These are phyloP conservation scores for Fusarium miscanthi DNA, from an alignment of 2,329 filamentous ascomycete species.

Conservation along the genomic window DNA sequence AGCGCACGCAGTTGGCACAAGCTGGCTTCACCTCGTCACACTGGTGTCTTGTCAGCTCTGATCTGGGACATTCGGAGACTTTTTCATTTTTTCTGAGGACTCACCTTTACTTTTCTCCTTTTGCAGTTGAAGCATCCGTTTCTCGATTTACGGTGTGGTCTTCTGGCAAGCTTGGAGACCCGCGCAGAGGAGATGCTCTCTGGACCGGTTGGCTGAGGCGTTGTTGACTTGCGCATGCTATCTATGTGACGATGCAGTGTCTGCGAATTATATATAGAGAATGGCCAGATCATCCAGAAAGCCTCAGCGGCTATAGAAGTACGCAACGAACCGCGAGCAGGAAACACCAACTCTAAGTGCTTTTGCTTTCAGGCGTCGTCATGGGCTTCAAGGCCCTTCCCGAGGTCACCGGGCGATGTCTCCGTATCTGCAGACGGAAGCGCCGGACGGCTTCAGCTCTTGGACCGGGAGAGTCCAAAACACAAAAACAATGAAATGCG, in stretches of 20 bases:
- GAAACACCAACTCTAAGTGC: slow-evolving; percentile 20
- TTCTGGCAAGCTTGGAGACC: slow-evolving; percentile 44
- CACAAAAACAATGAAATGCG: slow-evolving; percentile 12
- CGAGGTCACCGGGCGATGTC: slow-evolving; percentile 38
- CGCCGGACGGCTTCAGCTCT: slow-evolving; percentile 41
- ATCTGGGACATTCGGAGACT: neutral
- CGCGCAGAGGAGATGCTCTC: slow-evolving; percentile 41
- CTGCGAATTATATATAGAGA: slow-evolving; percentile 5
- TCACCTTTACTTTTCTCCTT: slow-evolving; percentile 48
- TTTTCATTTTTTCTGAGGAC: neutral
- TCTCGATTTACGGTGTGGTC: slow-evolving; percentile 48
- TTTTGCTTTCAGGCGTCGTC: slow-evolving; percentile 19
- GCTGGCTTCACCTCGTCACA: slow-evolving; percentile 49
- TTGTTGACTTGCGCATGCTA: slow-evolving; percentile 34
- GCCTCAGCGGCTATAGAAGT: slow-evolving; percentile 1
- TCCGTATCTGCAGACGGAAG: slow-evolving; percentile 38
- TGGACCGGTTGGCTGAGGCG: slow-evolving; percentile 37
- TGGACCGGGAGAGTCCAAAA: slow-evolving; percentile 33
- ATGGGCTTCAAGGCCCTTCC: slow-evolving; percentile 28
- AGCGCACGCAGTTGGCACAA: slow-evolving; percentile 49
- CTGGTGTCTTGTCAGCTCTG: slow-evolving; percentile 36
- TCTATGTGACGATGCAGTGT: slow-evolving; percentile 1
- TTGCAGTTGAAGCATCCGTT: slow-evolving; percentile 50
- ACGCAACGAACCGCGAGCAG: neutral
- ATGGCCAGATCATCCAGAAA: neutral